phyloP scores from a whole-genome alignment of 2,329 filamentous ascomycete species.

The Epichloe scottii region DNA sequence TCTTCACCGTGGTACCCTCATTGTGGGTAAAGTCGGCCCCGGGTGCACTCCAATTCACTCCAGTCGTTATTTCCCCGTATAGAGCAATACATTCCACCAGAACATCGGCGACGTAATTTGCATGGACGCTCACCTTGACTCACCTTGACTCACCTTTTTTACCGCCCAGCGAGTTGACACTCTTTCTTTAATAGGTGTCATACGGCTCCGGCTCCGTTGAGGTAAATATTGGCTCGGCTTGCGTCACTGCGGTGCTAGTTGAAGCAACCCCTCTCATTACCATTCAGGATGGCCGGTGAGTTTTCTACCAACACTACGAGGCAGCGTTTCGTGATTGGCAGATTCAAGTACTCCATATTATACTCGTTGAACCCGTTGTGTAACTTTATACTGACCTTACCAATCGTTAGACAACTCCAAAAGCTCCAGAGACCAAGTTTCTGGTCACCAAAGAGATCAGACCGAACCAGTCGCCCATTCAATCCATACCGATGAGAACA shows the following conservation, averaged over 20 bases:
- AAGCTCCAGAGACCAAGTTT: neutral
- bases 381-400: neutral
- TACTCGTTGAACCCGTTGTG: neutral
- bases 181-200: neutral
- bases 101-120: neutral
- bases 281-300: slow-evolving; percentile 4
- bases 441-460: neutral
- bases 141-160: too few relatives aligned
- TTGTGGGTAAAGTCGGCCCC: neutral
- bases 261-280: neutral
- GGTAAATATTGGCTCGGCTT: neutral
- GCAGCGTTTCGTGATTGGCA: neutral
- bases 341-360: neutral
- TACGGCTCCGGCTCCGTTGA: neutral
- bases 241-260: neutral
- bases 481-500: neutral
- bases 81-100: neutral
- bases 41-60: neutral
- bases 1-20: neutral
- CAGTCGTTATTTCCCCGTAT: neutral
- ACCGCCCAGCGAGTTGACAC: neutral
- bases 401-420: neutral
- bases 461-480: neutral
- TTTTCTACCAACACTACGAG: neutral
- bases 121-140: neutral